A percentile compares a stretch with the other conserved stretches of the same genome.
These are phyloP conservation scores for Mrakia gelida DNA, from an alignment of 768 basidiomycete genomes.

Conservation along the genomic window DNA sequence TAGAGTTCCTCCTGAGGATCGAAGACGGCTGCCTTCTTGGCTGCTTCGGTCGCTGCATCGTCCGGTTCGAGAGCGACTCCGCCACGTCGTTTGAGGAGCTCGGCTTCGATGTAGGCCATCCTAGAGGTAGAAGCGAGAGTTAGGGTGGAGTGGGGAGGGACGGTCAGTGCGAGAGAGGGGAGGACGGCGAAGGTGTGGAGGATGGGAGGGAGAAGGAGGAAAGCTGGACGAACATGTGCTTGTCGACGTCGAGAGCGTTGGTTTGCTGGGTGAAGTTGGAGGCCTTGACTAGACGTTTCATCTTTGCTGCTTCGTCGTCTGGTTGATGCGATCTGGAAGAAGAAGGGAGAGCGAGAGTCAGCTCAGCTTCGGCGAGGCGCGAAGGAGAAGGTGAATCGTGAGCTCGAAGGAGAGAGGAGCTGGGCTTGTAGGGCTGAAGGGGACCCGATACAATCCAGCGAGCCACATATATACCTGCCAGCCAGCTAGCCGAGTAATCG, in stretches of 20 bases:
- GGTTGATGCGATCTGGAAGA: conserved; percentile 1
- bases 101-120: conserved; percentile 98
- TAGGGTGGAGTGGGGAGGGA: background rate
- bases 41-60: conserved; percentile 48
- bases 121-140: conserved; percentile 47
- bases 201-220: background rate
- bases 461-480: too few relatives aligned
- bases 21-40: conserved; percentile 42
- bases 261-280: conserved; percentile 99
- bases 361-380: conserved; percentile 51
- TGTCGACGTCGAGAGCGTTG: conserved; percentile 91
- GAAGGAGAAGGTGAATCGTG: background rate
- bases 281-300: conserved; percentile 38
- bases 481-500: too few relatives aligned
- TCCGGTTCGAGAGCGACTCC: conserved; percentile 44
- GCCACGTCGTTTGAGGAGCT: conserved; percentile 69
- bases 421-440: background rate
- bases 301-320: conserved; percentile 30
- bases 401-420: background rate
- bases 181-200: background rate
- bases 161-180: background rate
- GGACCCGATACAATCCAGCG: too few relatives aligned
- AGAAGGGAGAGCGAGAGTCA: conserved; percentile 57
- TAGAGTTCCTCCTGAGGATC: conserved; percentile 79
- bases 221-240: conserved; percentile 78